Conservation (phyloP, 768 basidiomycete species). For the Suillus bovinus region DNA sequence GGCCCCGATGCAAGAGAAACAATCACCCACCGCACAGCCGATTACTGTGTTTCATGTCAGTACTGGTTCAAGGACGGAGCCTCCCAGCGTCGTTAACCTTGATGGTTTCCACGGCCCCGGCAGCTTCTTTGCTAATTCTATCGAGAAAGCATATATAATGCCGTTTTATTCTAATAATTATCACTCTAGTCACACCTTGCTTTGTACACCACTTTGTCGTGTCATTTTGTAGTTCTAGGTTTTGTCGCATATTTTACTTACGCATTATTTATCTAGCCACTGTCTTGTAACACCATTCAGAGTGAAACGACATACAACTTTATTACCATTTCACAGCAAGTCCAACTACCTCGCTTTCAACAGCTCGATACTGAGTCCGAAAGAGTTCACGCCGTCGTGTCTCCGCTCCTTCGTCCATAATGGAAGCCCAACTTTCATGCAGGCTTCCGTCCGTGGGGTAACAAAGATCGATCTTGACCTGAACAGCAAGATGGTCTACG, state of each 20-base stretch:
- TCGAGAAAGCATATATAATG: constrained; percentile 8
- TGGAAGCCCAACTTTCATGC: constrained; percentile 36
- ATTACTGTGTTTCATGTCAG: constrained; percentile 58
- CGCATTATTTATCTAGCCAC: constrained; percentile 5
- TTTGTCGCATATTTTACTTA: constrained; percentile 14
- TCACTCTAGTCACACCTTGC: constrained; percentile 22
- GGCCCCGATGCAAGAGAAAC: constrained; percentile 72
- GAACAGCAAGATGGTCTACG: constrained; percentile 40
- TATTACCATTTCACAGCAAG: constrained; percentile 71
- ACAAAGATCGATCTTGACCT: constrained; percentile 45
- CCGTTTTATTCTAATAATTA: constrained; percentile 28
- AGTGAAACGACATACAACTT: constrained; percentile 1
- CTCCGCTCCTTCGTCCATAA: constrained; percentile 46
- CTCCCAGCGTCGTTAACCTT: constrained; percentile 35
- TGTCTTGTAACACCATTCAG: constrained; percentile 13
- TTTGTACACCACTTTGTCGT: constrained; percentile 20
- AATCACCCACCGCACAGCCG: constrained; percentile 48
- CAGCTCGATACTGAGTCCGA: constrained; percentile 81
- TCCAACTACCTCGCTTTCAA: constrained; percentile 83
- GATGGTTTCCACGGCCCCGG: constrained; percentile 7
- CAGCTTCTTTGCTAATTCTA: constrained; percentile 4
- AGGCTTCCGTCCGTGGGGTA: constrained; percentile 28
- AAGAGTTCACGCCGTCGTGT: constrained; percentile 49
- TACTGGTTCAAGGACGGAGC: constrained; percentile 57
- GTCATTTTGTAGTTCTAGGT: constrained; percentile 20